These are phyloP conservation scores for Leucosporidium yakuticum DNA, from an alignment of 768 basidiomycete species.

Conservation along the genomic window DNA sequence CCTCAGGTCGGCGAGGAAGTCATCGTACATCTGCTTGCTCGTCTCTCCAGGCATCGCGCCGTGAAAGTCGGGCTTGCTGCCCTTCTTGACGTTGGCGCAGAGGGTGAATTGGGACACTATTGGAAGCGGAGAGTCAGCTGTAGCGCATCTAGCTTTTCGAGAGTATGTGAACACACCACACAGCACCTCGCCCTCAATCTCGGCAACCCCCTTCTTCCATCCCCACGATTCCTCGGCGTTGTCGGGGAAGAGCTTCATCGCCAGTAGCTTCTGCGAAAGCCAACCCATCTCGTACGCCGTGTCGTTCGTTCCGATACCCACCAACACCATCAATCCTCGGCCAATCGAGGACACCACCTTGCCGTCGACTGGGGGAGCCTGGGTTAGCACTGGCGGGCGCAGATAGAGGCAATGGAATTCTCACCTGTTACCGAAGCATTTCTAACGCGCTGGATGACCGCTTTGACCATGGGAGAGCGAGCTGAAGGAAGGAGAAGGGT, in stretches of 20 bases:
- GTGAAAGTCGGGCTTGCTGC: constrained; percentile 85
- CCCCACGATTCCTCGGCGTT: constrained; percentile 47
- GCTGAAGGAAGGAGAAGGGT: background rate
- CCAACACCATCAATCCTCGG: constrained; percentile 19
- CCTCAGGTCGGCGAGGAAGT: constrained; percentile 22
- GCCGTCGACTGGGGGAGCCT: constrained; percentile 8
- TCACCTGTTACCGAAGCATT: constrained; percentile 10
- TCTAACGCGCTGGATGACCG: constrained; percentile 20
- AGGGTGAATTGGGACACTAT: constrained; percentile 71
- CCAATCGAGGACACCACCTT: constrained; percentile 13
- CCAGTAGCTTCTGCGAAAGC: constrained; percentile 73
- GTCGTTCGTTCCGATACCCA: constrained; percentile 57
- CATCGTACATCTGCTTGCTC: constrained; percentile 26
- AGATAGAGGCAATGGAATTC: background rate
- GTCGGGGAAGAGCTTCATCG: constrained; percentile 49
- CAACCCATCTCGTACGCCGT: constrained; percentile 63
- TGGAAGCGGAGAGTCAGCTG: no score
- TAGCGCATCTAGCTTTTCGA: no score
- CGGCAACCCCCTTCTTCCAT: constrained; percentile 85
- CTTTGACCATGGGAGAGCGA: constrained; percentile 7
- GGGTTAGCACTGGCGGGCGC: background rate
- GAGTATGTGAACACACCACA: constrained; percentile 53
- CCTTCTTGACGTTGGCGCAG: constrained; percentile 78
- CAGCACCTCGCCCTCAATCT: constrained; percentile 80
- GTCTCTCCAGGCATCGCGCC: constrained; percentile 59